Evolutionary conservation across 768 basidiomycete species (phyloP).

Genomic region (Lepiota subincarnata): DNA sequence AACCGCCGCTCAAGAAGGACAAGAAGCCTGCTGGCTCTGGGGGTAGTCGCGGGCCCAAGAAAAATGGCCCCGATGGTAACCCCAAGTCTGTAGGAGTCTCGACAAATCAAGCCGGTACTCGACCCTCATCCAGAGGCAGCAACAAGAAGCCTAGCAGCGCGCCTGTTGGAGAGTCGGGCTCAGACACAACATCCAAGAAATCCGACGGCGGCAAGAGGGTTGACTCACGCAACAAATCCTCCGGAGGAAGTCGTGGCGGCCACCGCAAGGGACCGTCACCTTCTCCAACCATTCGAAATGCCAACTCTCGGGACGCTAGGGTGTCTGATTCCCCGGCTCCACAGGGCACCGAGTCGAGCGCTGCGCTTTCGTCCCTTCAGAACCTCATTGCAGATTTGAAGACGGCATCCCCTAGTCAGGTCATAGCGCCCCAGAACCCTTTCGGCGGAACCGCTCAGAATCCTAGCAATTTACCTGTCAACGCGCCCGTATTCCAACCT

Average conservation of each 20-base stretch:
- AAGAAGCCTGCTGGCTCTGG: slow-evolving; percentile 51
- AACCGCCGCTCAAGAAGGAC: slow-evolving; percentile 60
- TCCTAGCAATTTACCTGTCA: slow-evolving; percentile 52
- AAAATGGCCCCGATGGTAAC: slow-evolving; percentile 48
- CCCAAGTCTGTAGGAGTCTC: slow-evolving; percentile 38
- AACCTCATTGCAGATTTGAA: slow-evolving; percentile 93
- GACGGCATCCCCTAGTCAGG: slow-evolving; percentile 66
- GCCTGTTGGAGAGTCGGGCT: slow-evolving; percentile 58
- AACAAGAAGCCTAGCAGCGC: slow-evolving; percentile 56
- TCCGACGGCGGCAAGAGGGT: slow-evolving; percentile 51
- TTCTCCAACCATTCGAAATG: slow-evolving; percentile 52
- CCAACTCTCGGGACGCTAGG: slow-evolving; percentile 29
- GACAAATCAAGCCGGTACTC: slow-evolving; percentile 38
- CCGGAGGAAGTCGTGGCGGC: slow-evolving; percentile 41
- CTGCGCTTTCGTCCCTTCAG: slow-evolving; percentile 83
- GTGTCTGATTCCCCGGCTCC: slow-evolving; percentile 44
- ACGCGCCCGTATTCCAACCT: slow-evolving; percentile 74
- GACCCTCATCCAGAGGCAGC: slow-evolving; percentile 63
- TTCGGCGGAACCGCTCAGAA: slow-evolving; percentile 48
- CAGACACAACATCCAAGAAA: slow-evolving; percentile 65
- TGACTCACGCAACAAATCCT: slow-evolving; percentile 32
- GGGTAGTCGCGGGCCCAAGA: slow-evolving; percentile 54
- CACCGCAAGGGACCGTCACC: slow-evolving; percentile 59
- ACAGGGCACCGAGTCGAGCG: slow-evolving; percentile 61
- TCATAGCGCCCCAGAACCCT: slow-evolving; percentile 39